Evolutionary conservation across 768 basidiomycete species (phyloP), one percentile per base, ranked within the genome.

Genomic region (Auriculariales sp.): DNA sequence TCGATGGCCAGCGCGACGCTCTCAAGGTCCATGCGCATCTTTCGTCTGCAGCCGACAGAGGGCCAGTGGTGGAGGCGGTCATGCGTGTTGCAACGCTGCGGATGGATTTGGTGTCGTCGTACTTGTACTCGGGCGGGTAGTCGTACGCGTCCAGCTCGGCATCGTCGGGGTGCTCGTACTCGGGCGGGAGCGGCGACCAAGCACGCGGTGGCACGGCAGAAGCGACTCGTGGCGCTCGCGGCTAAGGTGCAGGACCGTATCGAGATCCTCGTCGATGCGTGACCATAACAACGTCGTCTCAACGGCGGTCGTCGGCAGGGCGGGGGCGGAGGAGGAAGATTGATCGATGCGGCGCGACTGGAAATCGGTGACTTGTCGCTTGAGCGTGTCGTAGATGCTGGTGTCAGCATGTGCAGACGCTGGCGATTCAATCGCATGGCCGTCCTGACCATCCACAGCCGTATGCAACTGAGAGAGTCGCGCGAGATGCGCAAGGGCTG

Each of bases 1-100:
- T 94, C 92, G 57, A 99, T 93, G 28, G 95, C 92, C 61, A 76
- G 74, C 0, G 87, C 78, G 39, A 98, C 79, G 10, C 75, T 72
- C 56, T 95, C 91, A 17, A 97, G 70, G 61, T 98, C 94, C 58
- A 85, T 64, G 47, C 78, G 67, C 78, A 82, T 85, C 69, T 93
- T 93, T 91, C 89, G 62, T 75, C 78, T 15, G 39, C 39, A 25
- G 39, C 22, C 39, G 22, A 50, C 27, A 15, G 48, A 53, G 49
- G 56, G 19, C 46, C 51, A 48, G 15, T 53, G 24, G 15, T 44
- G 47, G 28, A 33, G 22, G 45, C 30, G 50, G 22, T 27, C 3
- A 52, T 36, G 45, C 49, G 52, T 28, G 59, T 55, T n/a, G n/a
- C n/a, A 29, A 57, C 52, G n/a, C 53, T 49, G 24, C 44, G 36